Percentiles rank a stretch among this genome's conserved stretches.
phyloP scores from a whole-genome alignment of 176 grass and related monocot species.

The Paspalum vaginatum region DNA sequence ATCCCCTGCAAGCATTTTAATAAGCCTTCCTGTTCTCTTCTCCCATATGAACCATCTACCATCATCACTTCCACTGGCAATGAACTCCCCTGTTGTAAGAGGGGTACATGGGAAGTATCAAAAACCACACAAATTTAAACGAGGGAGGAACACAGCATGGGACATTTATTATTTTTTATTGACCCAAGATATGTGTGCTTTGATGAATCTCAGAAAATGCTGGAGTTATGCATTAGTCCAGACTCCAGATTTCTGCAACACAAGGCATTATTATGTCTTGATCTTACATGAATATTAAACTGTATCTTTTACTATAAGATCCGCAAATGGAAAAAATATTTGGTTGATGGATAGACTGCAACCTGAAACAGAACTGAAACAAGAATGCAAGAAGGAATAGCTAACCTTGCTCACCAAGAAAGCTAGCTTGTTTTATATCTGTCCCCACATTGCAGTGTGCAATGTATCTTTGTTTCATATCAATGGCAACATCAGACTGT shows the following conservation, averaged over 20 bases:
- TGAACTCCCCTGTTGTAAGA: slow-evolving; percentile 71
- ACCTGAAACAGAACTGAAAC: slow-evolving; percentile 7
- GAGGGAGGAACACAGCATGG: not conserved
- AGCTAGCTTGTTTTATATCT: slow-evolving; percentile 99
- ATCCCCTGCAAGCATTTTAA: slow-evolving; percentile 99
- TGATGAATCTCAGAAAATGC: not conserved
- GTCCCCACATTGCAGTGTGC: slow-evolving; percentile 93
- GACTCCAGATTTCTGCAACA: slow-evolving; percentile 1
- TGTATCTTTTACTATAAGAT: slow-evolving; percentile 21
- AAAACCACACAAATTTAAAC: not conserved
- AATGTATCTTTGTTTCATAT: slow-evolving; percentile 99
- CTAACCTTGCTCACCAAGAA: slow-evolving; percentile 85
- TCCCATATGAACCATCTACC: slow-evolving; percentile 99
- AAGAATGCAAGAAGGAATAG: slow-evolving; percentile 34
- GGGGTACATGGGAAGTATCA: slow-evolving; percentile 9
- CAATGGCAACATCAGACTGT: slow-evolving; percentile 81
- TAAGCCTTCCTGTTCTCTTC: slow-evolving; percentile 88
- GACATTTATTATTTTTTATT: not conserved
- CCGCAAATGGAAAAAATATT: slow-evolving; percentile 6
- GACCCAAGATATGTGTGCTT: not conserved
- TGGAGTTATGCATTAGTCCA: not conserved
- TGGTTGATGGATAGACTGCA: not conserved
- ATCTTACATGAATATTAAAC: slow-evolving; percentile 6
- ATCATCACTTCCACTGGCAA: slow-evolving; percentile 98
- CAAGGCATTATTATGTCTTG: not conserved